A percentile compares a stretch with the other conserved stretches of the same genome.
Conservation (phyloP, 306 rosid genomes). For the Vigna mungo region DNA sequence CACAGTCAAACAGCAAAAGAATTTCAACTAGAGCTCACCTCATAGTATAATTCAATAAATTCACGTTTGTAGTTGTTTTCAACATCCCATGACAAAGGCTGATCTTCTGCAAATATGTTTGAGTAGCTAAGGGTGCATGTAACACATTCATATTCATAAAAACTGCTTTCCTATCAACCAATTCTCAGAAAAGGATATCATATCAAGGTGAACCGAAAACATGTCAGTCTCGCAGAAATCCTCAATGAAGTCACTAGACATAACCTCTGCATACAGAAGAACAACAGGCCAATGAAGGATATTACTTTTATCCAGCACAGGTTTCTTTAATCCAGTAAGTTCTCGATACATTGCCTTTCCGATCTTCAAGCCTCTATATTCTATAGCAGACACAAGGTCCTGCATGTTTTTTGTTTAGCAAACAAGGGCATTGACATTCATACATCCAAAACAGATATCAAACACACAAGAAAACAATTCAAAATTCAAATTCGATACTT, state of each 20-base stretch:
- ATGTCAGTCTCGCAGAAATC: slow-evolving; percentile 95
- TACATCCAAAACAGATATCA: slow-evolving; percentile 37
- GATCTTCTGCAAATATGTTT: slow-evolving; percentile 83
- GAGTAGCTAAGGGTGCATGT: slow-evolving; percentile 65
- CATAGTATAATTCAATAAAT: slow-evolving; percentile 76
- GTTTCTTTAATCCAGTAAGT: slow-evolving; percentile 77
- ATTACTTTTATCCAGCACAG: slow-evolving; percentile 70
- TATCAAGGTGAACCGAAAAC: slow-evolving; percentile 84
- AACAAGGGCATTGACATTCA: slow-evolving; percentile 32
- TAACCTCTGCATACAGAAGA: slow-evolving; percentile 92
- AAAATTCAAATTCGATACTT: slow-evolving; percentile 53
- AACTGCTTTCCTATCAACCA: slow-evolving; percentile 5
- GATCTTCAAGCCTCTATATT: slow-evolving; percentile 75
- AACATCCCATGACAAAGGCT: slow-evolving; percentile 81
- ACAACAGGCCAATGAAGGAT: slow-evolving; percentile 97
- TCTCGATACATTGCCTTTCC: slow-evolving; percentile 78
- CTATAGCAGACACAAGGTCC: slow-evolving; percentile 73
- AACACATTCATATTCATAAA: slow-evolving; percentile 35
- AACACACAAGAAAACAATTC: slow-evolving; percentile 25
- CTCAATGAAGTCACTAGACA: slow-evolving; percentile 96
- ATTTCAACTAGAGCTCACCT: slow-evolving; percentile 57
- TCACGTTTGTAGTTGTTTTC: slow-evolving; percentile 73
- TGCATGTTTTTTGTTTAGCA: slow-evolving; percentile 48
- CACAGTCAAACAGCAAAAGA: slow-evolving; percentile 33
- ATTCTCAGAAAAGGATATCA: slow-evolving; percentile 78